Base-by-base conservation (phyloP, 2,329 filamentous ascomycete genomes). In the Madurella fahalii region DNA sequence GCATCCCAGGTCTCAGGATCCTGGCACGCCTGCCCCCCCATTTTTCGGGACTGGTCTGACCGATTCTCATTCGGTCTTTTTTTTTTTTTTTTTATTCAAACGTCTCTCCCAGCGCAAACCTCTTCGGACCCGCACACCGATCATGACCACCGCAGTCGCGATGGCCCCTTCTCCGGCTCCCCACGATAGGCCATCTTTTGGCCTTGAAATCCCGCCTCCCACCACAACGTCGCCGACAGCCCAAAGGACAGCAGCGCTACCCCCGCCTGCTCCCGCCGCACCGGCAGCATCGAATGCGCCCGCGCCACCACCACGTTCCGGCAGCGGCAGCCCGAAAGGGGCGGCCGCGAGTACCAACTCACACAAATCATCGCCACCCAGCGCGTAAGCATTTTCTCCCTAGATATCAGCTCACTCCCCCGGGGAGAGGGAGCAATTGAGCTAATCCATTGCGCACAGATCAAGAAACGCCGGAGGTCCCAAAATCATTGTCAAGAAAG, bases 401-500 rank as follows among this genome's bases (percentile, higher is more conserved):
- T 34, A 20, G 25, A 56, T 53, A 57, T 63, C 61, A 56, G 53
- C 34, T 9, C 34, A 37, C 13, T 37, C 11, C 11, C 4, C 11
- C 4, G 34, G 54, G 58, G 53, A 57, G 57, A 54, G 54, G 58
- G 53, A 57, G 57, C 54, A 55, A 64, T 55, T 56, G 61, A 67
- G 44, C 25, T 50, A 56, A 66, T 55, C 65, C 55, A 49, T 57
- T 53, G 54, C 51, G 40, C 47, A 58, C 64, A 77, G 77, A 63
- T 69, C 77, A 71, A 79, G 78, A 73, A 77, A 72, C 77, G 80
- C 69, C 72, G 74, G 70, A 70, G 78, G 74, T 44, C 71, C 89
- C 40, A 92, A 90, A 74, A 95, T 96, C 59, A 81, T 95, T 61
- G 92, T 99, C 56, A 97, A 97, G 79, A 96, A 96, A 73, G 94